A percentile compares a stretch with the other conserved stretches of the same genome.
Conservation (phyloP, 495 filamentous ascomycete species). For the Aspergillus nidulans region DNA sequence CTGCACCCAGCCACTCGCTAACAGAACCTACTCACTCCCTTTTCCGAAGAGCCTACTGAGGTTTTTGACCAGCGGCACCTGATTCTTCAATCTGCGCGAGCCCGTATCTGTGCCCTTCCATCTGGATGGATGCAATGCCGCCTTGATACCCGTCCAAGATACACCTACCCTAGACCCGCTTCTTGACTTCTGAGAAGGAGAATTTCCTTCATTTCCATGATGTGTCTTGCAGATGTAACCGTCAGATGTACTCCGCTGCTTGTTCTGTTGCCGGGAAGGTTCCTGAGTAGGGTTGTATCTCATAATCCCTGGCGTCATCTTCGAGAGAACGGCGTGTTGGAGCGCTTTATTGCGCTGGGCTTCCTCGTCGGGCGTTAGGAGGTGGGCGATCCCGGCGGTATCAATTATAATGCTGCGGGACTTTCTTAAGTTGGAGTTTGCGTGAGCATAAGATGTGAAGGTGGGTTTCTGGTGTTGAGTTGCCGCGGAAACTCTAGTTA, state of each 20-base stretch:
- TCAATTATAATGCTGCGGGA: slow-evolving; percentile 22
- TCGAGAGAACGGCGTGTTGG: slow-evolving; percentile 26
- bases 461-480: not conserved
- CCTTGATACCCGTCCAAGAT: not conserved
- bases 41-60: not conserved
- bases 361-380: slow-evolving; percentile 20
- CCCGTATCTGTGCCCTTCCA: not conserved
- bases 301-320: slow-evolving; percentile 18
- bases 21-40: not conserved
- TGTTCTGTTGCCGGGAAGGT: not conserved
- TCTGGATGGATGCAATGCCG: not conserved
- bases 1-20: not conserved
- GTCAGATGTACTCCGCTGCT: not conserved
- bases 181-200: not conserved
- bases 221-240: not conserved
- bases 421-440: not conserved
- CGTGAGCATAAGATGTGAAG: too few relatives aligned
- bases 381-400: slow-evolving; percentile 15
- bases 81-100: not conserved
- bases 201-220: not conserved
- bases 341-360: slow-evolving; percentile 16
- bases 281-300: not conserved
- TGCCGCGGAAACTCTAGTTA: not conserved
- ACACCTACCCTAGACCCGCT: not conserved
- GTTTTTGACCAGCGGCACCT: not conserved